phyloP scores from a whole-genome alignment of 768 basidiomycete genomes.

The Leccinellum albellum region DNA sequence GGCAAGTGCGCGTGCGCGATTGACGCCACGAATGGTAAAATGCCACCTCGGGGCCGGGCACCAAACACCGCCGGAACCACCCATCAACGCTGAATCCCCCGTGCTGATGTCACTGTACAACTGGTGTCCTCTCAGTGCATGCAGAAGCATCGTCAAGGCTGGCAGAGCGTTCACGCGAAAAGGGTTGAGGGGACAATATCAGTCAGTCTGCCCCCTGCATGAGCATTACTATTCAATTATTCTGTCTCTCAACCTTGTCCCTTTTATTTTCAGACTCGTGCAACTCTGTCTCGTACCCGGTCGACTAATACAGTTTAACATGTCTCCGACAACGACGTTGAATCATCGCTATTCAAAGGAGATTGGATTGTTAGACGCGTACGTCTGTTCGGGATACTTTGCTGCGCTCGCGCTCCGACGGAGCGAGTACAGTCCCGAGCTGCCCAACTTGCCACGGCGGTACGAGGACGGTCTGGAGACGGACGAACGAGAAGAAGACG shows the following conservation, averaged over 20 bases:
- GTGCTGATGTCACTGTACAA: slow-evolving; percentile 69
- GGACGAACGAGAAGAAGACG: slow-evolving; percentile 85
- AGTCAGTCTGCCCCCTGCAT: slow-evolving; percentile 43
- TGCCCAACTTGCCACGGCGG: slow-evolving; percentile 55
- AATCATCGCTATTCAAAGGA: slow-evolving; percentile 53
- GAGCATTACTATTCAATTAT: not conserved
- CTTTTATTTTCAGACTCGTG: slow-evolving; percentile 45
- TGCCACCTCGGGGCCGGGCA: slow-evolving; percentile 34
- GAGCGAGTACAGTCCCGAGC: slow-evolving; percentile 59
- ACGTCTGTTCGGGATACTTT: slow-evolving; percentile 84
- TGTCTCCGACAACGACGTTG: slow-evolving; percentile 54
- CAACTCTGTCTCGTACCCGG: slow-evolving; percentile 76
- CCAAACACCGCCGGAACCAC: slow-evolving; percentile 47
- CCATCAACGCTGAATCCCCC: slow-evolving; percentile 51
- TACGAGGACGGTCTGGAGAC: slow-evolving; percentile 90
- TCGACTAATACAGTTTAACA: slow-evolving; percentile 66
- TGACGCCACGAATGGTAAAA: slow-evolving; percentile 50
- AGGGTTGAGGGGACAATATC: slow-evolving; percentile 72
- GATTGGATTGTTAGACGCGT: slow-evolving; percentile 66
- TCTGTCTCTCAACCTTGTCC: not conserved
- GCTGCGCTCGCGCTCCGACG: slow-evolving; percentile 62
- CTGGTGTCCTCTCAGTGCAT: slow-evolving; percentile 83
- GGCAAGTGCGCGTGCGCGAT: slow-evolving; percentile 45
- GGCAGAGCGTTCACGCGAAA: slow-evolving; percentile 72
- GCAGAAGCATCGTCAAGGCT: slow-evolving; percentile 67